These are phyloP conservation scores for Botrytis elliptica DNA, from an alignment of 2,329 filamentous ascomycete genomes.

Conservation along the genomic window DNA sequence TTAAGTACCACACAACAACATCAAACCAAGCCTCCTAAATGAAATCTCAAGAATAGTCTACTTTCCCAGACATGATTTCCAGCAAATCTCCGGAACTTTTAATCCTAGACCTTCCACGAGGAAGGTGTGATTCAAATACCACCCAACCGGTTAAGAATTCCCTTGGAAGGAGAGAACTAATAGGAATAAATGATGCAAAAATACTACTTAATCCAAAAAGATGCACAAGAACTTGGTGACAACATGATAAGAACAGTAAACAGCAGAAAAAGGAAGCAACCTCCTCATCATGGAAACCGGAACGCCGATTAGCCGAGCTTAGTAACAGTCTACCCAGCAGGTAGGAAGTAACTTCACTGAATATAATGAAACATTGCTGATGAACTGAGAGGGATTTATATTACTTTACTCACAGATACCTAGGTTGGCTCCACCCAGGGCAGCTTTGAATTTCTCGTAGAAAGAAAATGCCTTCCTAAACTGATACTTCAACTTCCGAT, in stretches of 20 bases:
- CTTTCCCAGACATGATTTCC: too few relatives aligned
- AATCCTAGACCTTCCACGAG: too few relatives aligned
- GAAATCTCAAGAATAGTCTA: too few relatives aligned
- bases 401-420: not conserved
- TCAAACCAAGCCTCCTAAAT: too few relatives aligned
- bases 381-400: not conserved
- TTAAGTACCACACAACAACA: too few relatives aligned
- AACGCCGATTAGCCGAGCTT: not conserved
- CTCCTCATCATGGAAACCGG: not conserved
- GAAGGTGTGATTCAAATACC: too few relatives aligned
- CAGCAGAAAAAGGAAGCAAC: not conserved
- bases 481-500: not conserved
- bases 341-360: not conserved
- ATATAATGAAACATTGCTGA: not conserved
- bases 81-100: too few relatives aligned
- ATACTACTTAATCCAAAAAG: too few relatives aligned
- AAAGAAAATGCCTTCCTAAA: not conserved
- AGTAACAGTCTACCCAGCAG: not conserved
- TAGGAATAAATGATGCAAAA: too few relatives aligned
- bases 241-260: not conserved
- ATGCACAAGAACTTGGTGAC: not conserved
- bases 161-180: not conserved
- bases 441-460: accelerated
- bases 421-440: not conserved
- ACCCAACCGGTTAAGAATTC: too few relatives aligned